These are phyloP conservation scores for Venturiaceae sp. DNA, from an alignment of 2,329 filamentous ascomycete genomes.

Conservation along the genomic window DNA sequence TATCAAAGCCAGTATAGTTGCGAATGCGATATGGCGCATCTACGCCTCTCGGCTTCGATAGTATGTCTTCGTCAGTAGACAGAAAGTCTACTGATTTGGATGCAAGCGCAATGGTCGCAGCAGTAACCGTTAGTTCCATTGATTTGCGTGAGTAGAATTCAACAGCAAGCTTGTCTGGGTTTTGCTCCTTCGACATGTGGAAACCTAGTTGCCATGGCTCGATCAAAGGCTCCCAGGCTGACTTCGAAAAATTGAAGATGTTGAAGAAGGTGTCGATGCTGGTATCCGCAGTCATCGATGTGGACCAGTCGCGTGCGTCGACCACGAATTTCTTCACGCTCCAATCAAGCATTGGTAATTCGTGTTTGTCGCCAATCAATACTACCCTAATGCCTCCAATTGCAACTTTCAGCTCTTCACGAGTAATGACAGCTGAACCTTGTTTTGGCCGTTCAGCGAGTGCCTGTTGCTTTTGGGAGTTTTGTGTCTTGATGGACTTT, in stretches of 20 bases:
- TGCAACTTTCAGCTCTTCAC: slow-evolving; percentile 76
- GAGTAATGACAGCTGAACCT: slow-evolving; percentile 46
- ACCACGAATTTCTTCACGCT: slow-evolving; percentile 85
- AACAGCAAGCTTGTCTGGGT: slow-evolving; percentile 67
- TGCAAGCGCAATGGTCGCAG: slow-evolving; percentile 82
- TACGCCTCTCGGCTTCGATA: slow-evolving; percentile 83
- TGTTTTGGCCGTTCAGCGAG: slow-evolving; percentile 39
- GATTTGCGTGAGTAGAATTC: slow-evolving; percentile 83
- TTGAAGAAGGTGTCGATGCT: slow-evolving; percentile 92
- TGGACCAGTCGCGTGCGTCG: slow-evolving; percentile 84
- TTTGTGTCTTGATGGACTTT: slow-evolving; percentile 35
- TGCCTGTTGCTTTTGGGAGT: slow-evolving; percentile 39
- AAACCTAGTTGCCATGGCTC: slow-evolving; percentile 96
- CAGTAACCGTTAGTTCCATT: slow-evolving; percentile 86
- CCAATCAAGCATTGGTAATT: slow-evolving; percentile 88
- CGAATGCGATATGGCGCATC: slow-evolving; percentile 90
- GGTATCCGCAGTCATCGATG: slow-evolving; percentile 74
- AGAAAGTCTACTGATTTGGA: slow-evolving; percentile 92
- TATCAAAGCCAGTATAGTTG: slow-evolving; percentile 91
- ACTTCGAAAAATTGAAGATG: slow-evolving; percentile 98
- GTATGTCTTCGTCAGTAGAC: slow-evolving; percentile 76
- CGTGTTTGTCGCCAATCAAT: slow-evolving; percentile 89
- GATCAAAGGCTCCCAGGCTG: slow-evolving; percentile 91
- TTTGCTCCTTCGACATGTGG: slow-evolving; percentile 69
- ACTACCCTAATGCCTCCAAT: slow-evolving; percentile 87